Percentiles rank a stretch among this genome's conserved stretches.
phyloP scores from a whole-genome alignment of 257 asterid genomes.

The Vinca minor region DNA sequence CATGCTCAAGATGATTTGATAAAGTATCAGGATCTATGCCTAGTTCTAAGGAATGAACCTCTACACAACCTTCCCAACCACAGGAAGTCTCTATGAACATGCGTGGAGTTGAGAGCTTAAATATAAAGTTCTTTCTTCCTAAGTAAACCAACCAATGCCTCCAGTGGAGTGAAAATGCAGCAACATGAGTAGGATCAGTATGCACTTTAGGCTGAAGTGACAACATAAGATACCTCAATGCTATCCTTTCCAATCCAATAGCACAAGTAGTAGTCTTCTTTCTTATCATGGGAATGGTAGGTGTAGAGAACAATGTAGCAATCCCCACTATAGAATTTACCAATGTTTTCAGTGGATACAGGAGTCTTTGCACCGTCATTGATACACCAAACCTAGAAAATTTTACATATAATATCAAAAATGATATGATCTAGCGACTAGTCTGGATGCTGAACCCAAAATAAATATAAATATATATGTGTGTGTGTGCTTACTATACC shows the following conservation, averaged over 20 bases:
- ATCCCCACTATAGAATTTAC: slow-evolving; percentile 93
- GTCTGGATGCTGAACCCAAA: background rate
- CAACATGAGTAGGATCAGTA: background rate
- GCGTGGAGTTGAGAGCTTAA: background rate
- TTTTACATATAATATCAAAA: background rate
- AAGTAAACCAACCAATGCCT: background rate
- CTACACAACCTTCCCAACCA: background rate
- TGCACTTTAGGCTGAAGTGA: background rate
- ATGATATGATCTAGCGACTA: background rate
- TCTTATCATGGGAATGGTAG: slow-evolving; percentile 84
- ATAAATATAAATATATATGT: too few species aligned
- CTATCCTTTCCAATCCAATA: slow-evolving; percentile 98
- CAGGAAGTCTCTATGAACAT: background rate
- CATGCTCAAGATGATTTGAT: background rate
- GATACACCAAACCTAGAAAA: slow-evolving; percentile 79
- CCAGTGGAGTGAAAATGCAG: background rate
- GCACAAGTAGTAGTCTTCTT: slow-evolving; percentile 86
- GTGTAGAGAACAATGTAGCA: slow-evolving; percentile 88
- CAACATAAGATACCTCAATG: slow-evolving; percentile 53
- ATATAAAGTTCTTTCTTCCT: background rate
- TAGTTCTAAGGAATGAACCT: background rate
- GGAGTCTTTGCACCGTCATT: slow-evolving; percentile 79
- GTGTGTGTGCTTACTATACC: slow-evolving; percentile 40
- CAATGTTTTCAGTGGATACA: slow-evolving; percentile 67
- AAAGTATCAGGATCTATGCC: background rate